Percentiles rank a stretch among this genome's conserved stretches.
These are phyloP conservation scores for Nothophaeocryptopus gaeumannii DNA, from an alignment of 2,329 filamentous ascomycete species.

Conservation along the genomic window DNA sequence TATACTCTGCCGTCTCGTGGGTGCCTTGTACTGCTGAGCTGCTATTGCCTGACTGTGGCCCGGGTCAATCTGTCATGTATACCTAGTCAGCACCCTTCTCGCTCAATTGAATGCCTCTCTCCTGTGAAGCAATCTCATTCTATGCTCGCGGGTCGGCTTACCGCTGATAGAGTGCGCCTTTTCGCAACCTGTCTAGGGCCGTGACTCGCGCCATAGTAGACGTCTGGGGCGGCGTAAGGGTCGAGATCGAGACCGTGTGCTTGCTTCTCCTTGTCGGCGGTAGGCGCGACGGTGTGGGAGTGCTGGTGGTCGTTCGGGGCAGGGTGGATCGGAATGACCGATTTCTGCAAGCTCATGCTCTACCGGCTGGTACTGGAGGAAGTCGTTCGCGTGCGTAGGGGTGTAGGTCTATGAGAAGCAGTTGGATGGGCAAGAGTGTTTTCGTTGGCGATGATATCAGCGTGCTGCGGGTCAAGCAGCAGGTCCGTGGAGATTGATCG, in stretches of 20 bases:
- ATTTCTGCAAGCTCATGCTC: conserved; percentile 38
- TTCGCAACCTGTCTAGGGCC: conserved; percentile 47
- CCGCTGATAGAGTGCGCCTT: conserved; percentile 55
- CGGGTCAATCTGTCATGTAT: conserved; percentile 23
- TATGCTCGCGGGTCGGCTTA: conserved; percentile 37
- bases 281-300: neutral
- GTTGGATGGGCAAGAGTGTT: no score
- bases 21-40: conserved; percentile 21
- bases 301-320: conserved; percentile 10
- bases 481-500: no score
- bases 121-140: neutral
- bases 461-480: no score
- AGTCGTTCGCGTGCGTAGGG: no score
- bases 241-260: conserved; percentile 42
- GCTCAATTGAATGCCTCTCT: no score
- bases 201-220: conserved; percentile 59
- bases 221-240: conserved; percentile 56
- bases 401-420: no score
- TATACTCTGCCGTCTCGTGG: conserved; percentile 32
- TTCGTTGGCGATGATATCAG: no score
- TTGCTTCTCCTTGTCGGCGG: conserved; percentile 7
- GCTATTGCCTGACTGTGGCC: conserved; percentile 15
- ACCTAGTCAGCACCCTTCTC: conserved; percentile 4
- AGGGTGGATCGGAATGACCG: conserved; percentile 25
- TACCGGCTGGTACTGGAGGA: conserved; percentile 20